A percentile compares a stretch with the other conserved stretches of the same genome.
Evolutionary conservation across 176 grass and related monocot genomes (phyloP).

Genomic region (Oropetium thomaeum): DNA sequence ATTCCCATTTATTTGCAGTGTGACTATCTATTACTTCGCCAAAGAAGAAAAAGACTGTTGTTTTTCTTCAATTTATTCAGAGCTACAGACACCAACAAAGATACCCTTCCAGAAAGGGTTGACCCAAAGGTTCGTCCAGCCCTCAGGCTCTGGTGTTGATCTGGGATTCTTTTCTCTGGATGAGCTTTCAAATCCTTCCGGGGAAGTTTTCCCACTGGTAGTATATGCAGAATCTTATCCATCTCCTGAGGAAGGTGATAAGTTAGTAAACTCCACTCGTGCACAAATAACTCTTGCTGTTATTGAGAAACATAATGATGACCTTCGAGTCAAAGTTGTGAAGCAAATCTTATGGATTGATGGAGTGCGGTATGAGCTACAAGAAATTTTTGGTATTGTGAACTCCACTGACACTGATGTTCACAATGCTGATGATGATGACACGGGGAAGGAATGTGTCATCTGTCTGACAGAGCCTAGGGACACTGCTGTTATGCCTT

Average conservation of each 20-base stretch:
- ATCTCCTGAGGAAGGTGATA: slow-evolving; percentile 28
- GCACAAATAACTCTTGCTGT: slow-evolving; percentile 93
- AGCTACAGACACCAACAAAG: slow-evolving; percentile 43
- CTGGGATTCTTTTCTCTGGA: slow-evolving; percentile 88
- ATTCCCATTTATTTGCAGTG: slow-evolving; percentile 42
- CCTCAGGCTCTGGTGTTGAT: slow-evolving; percentile 77
- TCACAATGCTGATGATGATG: slow-evolving; percentile 42
- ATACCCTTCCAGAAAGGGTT: slow-evolving; percentile 72
- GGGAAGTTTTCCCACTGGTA: slow-evolving; percentile 66
- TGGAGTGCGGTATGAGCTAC: slow-evolving; percentile 68
- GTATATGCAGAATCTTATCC: slow-evolving; percentile 68
- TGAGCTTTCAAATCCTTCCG: slow-evolving; percentile 71
- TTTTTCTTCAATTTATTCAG: slow-evolving; percentile 54
- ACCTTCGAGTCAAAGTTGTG: slow-evolving; percentile 79
- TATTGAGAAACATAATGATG: slow-evolving; percentile 66
- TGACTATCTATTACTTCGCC: slow-evolving; percentile 85
- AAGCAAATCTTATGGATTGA: slow-evolving; percentile 89
- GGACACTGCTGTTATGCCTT: slow-evolving; percentile 84
- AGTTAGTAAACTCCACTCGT: slow-evolving; percentile 31
- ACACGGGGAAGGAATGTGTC: slow-evolving; percentile 85
- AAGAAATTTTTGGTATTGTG: slow-evolving; percentile 84
- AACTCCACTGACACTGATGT: slow-evolving; percentile 56
- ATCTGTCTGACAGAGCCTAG: slow-evolving; percentile 93
- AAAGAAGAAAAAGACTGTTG: slow-evolving; percentile 69
- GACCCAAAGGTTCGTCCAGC: slow-evolving; percentile 76